Base-by-base conservation (phyloP, 2,329 filamentous ascomycete species). In the Penicillium sp. region DNA sequence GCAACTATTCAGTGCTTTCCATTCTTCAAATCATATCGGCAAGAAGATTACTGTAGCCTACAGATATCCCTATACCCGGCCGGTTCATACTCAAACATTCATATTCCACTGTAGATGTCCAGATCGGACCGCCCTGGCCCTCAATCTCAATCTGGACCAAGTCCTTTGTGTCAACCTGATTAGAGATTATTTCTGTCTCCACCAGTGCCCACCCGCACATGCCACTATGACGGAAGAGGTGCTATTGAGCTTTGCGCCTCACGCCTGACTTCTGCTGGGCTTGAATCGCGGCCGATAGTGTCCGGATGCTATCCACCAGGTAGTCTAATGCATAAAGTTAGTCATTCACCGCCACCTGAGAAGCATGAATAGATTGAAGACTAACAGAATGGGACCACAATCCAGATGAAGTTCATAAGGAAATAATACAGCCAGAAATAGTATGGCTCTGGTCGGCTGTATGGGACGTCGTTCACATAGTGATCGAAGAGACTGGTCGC, bases 361-460 rank as follows among this genome's bases (percentile, higher is more conserved):
- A 20, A 28, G 1, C 6, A 22, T 5, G 28, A 17, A 38, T 8
- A 45, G 14, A 35, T 25, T 37, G 11, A 34, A 28, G 41, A 80
- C 83, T 77, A 72, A 86, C 84, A 75, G 20, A 73, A 75, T 5
- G 86, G 86, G 55, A 88, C 82, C 35, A 87, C 77, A 56, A 88
- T 87, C 86, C 86, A 89, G 71, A 88, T 84, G 54, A 82, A 81
- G 68, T 89, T 89, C 85, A 88, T 87, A 35, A 85, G 74, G 58
- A 88, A 82, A 71, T 86, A 89, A 73, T 89, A 89, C 42, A 83
- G 78, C 85, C 86, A 89, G 72, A 86, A 88, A 73, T 88, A 89
- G 63, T 84, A 84, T 4, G 80, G 76, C 72, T 89, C 86, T 0
- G 86, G 86, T 58, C 86, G 78, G 63, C 82, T 86, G 71, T 88